phyloP scores from a whole-genome alignment of 192 early-diverging fungal genomes.

The Oehlia diaphana region DNA sequence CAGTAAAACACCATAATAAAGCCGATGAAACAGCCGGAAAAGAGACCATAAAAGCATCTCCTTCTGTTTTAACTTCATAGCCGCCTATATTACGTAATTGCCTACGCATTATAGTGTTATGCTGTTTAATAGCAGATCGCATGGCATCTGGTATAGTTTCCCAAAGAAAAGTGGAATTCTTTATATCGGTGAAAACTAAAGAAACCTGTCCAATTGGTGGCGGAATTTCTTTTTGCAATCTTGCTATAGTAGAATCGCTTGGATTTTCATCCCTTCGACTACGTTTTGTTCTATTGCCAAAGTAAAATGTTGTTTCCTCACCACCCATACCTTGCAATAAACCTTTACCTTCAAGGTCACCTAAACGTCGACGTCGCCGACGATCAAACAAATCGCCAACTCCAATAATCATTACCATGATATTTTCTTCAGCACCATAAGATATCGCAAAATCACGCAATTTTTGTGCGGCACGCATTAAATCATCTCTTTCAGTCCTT shows the following conservation, averaged over 20 bases:
- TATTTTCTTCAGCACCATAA: constrained; percentile 71
- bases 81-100: constrained; percentile 79
- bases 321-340: constrained; percentile 17
- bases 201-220: constrained; percentile 83
- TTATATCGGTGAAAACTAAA: constrained; percentile 92
- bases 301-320: constrained; percentile 26
- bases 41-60: constrained; percentile 92
- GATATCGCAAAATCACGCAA: constrained; percentile 86
- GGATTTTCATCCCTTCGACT: constrained; percentile 48
- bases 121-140: constrained; percentile 83
- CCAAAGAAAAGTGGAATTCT: constrained; percentile 92
- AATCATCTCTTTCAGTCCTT: constrained; percentile 70
- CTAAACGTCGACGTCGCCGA: constrained; percentile 29
- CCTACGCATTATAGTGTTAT: constrained; percentile 81
- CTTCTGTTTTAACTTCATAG: constrained; percentile 96
- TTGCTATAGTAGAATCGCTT: constrained; percentile 56
- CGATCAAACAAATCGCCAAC: constrained; percentile 75
- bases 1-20: constrained; percentile 84
- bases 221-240: constrained; percentile 64
- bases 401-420: constrained; percentile 90
- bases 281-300: constrained; percentile 34
- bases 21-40: constrained; percentile 82
- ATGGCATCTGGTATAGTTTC: constrained; percentile 81
- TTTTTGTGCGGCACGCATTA: constrained; percentile 76
- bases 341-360: constrained; percentile 27